Conservation (phyloP, 1,284 basidiomycete genomes). For the Trametes hirsuta region DNA sequence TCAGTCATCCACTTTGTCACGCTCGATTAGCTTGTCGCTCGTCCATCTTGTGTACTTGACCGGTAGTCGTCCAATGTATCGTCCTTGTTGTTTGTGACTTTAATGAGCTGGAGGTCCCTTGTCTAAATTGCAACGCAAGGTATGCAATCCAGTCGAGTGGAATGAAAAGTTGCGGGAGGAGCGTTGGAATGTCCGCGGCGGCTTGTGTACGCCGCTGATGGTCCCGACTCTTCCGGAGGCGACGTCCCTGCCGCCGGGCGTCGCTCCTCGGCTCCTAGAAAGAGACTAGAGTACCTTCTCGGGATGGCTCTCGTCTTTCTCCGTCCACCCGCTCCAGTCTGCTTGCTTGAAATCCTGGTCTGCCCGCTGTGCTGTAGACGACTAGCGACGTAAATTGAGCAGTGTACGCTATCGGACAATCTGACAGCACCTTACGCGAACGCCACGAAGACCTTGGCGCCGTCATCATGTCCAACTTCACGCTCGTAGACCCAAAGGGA, state of each 20-base stretch:
- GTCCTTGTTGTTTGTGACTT: too few species aligned
- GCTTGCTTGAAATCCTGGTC: not conserved
- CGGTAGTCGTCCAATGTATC: too few species aligned
- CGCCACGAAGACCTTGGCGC: constrained; percentile 21
- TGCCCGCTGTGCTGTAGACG: not conserved
- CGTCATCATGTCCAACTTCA: constrained; percentile 62
- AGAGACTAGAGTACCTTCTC: not conserved
- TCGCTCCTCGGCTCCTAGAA: constrained; percentile 6
- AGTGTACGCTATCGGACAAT: not conserved
- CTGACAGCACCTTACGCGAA: not conserved
- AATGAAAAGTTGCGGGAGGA: not conserved
- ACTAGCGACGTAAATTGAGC: not conserved
- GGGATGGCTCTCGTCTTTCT: not conserved
- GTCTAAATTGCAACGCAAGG: too few species aligned
- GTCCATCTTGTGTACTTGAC: too few species aligned
- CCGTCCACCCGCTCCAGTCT: not conserved
- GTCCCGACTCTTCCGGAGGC: not conserved
- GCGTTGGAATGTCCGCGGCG: not conserved
- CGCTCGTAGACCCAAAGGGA: constrained; percentile 74
- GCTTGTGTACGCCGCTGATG: constrained; percentile 11
- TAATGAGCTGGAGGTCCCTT: not conserved
- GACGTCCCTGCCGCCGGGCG: constrained; percentile 9
- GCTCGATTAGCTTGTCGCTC: too few species aligned
- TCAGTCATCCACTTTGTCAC: too few species aligned
- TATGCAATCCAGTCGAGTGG: too few species aligned